Evolutionary conservation across 345 rosid genomes (phyloP).

Genomic region (Gynandropsis gynandra): DNA sequence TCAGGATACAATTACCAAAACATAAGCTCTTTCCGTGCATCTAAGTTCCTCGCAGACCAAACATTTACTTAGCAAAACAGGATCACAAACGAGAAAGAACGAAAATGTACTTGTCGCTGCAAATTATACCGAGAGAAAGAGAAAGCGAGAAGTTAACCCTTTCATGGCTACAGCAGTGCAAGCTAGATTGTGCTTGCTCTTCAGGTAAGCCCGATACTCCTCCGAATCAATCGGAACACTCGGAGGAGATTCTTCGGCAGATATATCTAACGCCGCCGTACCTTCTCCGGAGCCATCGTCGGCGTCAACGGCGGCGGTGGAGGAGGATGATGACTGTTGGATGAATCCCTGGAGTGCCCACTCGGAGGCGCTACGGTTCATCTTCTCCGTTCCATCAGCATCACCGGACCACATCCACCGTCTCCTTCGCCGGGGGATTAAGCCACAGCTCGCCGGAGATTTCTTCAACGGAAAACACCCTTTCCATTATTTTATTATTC

Average conservation of each 20-base stretch:
- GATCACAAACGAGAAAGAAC: neutral
- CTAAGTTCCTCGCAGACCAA: no score
- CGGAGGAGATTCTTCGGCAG: conserved; percentile 19
- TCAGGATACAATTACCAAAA: no score
- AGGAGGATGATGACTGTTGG: conserved; percentile 38
- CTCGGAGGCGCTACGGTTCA: conserved; percentile 64
- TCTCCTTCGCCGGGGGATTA: conserved; percentile 22
- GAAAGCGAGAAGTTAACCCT: conserved; percentile 30
- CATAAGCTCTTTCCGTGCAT: no score
- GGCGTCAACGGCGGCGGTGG: conserved; percentile 17
- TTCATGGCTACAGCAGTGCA: conserved; percentile 78
- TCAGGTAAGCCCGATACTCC: conserved; percentile 47
- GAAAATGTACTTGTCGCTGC: neutral
- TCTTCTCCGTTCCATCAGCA: conserved; percentile 15
- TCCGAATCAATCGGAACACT: conserved; percentile 35
- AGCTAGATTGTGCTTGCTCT: conserved; percentile 56
- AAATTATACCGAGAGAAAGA: neutral
- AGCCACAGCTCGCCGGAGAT: conserved; percentile 52
- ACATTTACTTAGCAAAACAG: no score
- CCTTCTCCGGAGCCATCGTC: conserved; percentile 4
- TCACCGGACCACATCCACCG: neutral
- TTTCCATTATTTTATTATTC: conserved; percentile 35
- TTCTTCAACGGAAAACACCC: conserved; percentile 51
- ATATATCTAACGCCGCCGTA: conserved; percentile 32
- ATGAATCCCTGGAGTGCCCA: conserved; percentile 75